Percentiles rank a stretch among this genome's conserved stretches.
Evolutionary conservation across 139 green algal genomes (phyloP).

Genomic region (Chlorella sp.): DNA sequence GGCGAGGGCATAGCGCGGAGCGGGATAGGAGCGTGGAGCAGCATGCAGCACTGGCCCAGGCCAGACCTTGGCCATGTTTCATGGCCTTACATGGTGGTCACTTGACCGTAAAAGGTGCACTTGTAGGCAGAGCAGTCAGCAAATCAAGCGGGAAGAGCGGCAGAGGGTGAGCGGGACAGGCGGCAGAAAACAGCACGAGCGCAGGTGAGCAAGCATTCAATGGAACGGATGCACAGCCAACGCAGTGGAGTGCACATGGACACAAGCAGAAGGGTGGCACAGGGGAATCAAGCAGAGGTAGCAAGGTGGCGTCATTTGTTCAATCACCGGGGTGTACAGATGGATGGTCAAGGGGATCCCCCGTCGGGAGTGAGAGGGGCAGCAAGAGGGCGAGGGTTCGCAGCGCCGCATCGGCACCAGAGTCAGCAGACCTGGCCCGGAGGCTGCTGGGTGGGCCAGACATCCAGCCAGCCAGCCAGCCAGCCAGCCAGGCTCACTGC

Average conservation of each 20-base stretch:
- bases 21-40: no score
- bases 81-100: neutral
- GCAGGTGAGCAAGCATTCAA: neutral
- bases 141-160: neutral
- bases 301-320: no score
- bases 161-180: neutral
- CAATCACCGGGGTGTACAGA: no score
- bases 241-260: neutral
- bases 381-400: neutral
- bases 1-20: neutral
- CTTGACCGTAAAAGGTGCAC: neutral
- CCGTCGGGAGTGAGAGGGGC: neutral
- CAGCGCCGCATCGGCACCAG: no score
- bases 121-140: neutral
- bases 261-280: no score
- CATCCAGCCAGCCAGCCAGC: neutral
- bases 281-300: no score
- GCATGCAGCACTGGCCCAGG: no score
- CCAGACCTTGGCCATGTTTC: neutral
- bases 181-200: no score
- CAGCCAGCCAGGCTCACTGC: neutral
- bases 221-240: neutral
- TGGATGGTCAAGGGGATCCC: no score
- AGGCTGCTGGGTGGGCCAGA: neutral
- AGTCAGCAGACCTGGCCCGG: no score